Base-by-base conservation (phyloP, 2,329 filamentous ascomycete species). In the Chaetothyriales sp. region DNA sequence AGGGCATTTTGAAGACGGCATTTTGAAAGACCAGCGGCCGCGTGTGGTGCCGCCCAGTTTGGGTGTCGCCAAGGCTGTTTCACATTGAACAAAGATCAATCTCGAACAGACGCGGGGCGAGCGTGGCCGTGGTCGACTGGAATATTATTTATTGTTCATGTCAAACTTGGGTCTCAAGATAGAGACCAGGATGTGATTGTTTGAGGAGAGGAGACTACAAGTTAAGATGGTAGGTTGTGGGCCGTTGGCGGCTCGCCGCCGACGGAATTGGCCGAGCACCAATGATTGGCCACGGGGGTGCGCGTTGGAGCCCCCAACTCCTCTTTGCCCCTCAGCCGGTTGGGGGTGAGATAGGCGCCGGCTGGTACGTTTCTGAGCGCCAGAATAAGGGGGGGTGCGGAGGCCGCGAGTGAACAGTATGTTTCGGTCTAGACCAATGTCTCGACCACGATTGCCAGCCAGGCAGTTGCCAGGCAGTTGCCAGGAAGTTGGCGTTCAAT, bases 401-500 rank as follows among this genome's bases (percentile, higher is more conserved):
- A 7, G 33, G 13, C 33, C 4, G 15, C 33, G 33, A 40, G 15
- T 40, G 15, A 15, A 15, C 2, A 40, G 33, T 2, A 9, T 40
- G 10, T 10, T 13, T 4, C 2, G 29, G 8, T 13, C 33, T 15
- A 15, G 33, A 13, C 33, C 33, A 13, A 7, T 3, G 29, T 37
- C 29, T 37, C 29, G 13, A 10, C 29, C 29, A 10, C 29, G 29
- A 10, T 37, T 13, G 9, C 29, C 2, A 13, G 8, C 29, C 9
- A 15, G 33, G 33, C 13, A 2, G 33, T 15, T 4, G 22, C 22
- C 22, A 25, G 22, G n/a, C n/a, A 25, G 6, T 25, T 25, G 22
- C 22, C 22, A 25, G 22, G 22, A 3, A 4, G 29, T 40, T 10
- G 33, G 9, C 13, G 4, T 10, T 40, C 52, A 58, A 43, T 60